Base-by-base conservation (phyloP, 2,329 filamentous ascomycete genomes). In the Periconia digitata region DNA sequence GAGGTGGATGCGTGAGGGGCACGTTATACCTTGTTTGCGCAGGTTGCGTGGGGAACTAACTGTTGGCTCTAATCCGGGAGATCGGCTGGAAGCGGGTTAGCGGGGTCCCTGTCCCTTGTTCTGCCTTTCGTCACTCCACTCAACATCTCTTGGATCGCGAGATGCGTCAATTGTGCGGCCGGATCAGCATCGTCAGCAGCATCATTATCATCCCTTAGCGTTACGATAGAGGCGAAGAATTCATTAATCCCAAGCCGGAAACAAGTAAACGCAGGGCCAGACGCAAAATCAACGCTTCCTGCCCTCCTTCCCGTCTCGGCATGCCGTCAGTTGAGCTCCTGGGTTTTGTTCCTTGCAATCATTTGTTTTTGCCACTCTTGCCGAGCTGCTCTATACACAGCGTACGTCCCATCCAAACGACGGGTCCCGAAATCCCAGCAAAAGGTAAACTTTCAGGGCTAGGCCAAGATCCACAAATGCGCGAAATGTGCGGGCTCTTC, bases 21-120 rank as follows among this genome's bases (percentile, higher is more conserved):
- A 32, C 35, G 35, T 37, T 37, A 37, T 37, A 12, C 35, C 38
- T 27, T 8, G 21, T 20, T 16, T 40, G 38, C 23, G 38, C 21
- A 40, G 17, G 38, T 40, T 40, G 38, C 38, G 38, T 40, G 38
- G 38, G 38, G 38, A 27, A 6, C 38, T 17, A n/a, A 20, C 17
- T 15, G 17, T 17, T 15, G 6, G 24, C 12, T 10, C 27, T 15
- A 32, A 32, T 32, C 27, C 27, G 27, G 27, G 27, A 32, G 27
- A 32, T 32, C 27, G 27, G 27, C 27, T 32, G 27, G 27, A 32
- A 32, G 12, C 27, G 27, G 27, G 27, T 32, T 32, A 32, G 27
- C 27, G 4, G 8, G 27, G 27, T 32, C n/a, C n/a, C 27, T 10
- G 27, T 32, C 27, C 27, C 27, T 32, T 12, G 10, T 32, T 32